Base-by-base conservation (phyloP, 202 grass and related monocot species). In the Setaria italica region DNA sequence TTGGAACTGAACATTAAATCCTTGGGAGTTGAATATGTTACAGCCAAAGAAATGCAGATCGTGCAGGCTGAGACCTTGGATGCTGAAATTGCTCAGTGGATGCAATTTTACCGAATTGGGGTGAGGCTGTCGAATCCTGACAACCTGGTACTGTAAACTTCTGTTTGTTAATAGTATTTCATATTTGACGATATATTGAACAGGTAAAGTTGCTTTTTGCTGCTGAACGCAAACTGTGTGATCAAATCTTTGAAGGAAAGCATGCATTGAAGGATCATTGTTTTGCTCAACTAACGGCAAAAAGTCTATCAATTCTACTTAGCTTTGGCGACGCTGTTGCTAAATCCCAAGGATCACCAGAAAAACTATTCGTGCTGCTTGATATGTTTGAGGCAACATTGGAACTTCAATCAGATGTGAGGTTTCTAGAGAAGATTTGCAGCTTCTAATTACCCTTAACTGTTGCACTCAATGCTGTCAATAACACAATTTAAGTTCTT, bases 181-280 rank as follows among this genome's bases (percentile, higher is more conserved):
- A 65, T 54, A 49, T 67, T 73, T 85, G 62, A 76, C 14, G 76
- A 55, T 79, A 45, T 71, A 41, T 62, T 59, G 20, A 74, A 82
- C 86, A 97, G 91, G 80, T 90, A 39, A 94, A 90, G 48, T 57
- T 97, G 65, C 76, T 97, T 46, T 97, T 97, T 87, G 80, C 89
- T 63, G 83, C 57, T 43, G 94, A 97, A 66, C 84, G 87, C 0
- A 14, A 88, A 79, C 62, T 97, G 55, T 97, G 91, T 37, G 69
- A 92, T 80, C 72, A 90, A 65, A 84, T 97, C 43, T 87, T 97
- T 46, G 60, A 88, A 77, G 85, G 89, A 73, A 70, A 85, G 13
- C 67, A 85, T 77, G 77, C 59, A 53, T 82, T 69, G 43, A 77
- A 79, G 78, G 83, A 90, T 53, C 53, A 75, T 51, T 97, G 94